Base-by-base conservation (phyloP, 2,329 filamentous ascomycete genomes). In the Apiospora marii region DNA sequence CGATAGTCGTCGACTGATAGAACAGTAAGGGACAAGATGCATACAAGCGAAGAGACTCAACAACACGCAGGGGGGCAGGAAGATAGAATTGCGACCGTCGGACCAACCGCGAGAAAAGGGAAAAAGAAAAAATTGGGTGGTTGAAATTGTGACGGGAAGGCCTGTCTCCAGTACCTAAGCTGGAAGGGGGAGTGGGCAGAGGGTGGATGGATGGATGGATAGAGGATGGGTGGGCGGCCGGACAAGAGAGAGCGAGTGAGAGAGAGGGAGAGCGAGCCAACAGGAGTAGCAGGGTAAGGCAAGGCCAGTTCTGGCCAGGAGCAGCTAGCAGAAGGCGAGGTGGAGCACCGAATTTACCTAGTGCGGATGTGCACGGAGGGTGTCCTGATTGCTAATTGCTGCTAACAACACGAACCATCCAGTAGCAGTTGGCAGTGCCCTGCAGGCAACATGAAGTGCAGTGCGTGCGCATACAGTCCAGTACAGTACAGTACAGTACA, bases 121-220 rank as follows among this genome's bases (percentile, higher is more conserved):
- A 49, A 74, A 74, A 77, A 77, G 74, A 72, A 74, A 78, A 79
- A 80, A 81, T 78, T 79, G 78, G 77, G 77, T 75, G 78, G 76
- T 74, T 71, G 70, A 76, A 78, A 79, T 79, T 79, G 78, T 75
- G 76, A 78, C 76, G 76, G 78, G 78, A 58, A 74, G 74, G 72
- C 70, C 72, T 70, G 70, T 71, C 51, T 71, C 70, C 72, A 48
- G 67, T 64, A 46, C n/a, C 67, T 68, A 68, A 72, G 69, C 61
- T 37, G 73, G 68, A 71, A 72, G 69, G 70, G 68, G 75, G 75
- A 75, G 74, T 75, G 70, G 73, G 71, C 61, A 46, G 44, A 51
- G 22, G 75, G 70, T 73, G 72, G 73, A 72, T 74, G 76, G 72
- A 74, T 61, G 30, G 30, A 73, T 74, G 74, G 75, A 77, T 69